These are phyloP conservation scores for Exsudoporus frostii DNA, from an alignment of 768 basidiomycete species.

Conservation along the genomic window DNA sequence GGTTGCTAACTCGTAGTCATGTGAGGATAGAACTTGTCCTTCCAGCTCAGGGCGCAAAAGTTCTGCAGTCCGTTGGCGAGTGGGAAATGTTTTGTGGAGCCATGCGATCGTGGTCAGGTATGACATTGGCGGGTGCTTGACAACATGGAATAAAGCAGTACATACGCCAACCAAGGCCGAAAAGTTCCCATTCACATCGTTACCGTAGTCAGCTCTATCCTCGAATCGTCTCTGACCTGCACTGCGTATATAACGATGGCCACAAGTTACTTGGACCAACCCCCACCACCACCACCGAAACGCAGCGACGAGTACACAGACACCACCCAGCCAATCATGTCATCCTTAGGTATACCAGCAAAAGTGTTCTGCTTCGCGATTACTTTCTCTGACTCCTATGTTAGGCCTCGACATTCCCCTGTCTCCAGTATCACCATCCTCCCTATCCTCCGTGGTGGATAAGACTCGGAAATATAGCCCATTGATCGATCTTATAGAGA, in stretches of 20 bases:
- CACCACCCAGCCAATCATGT: conserved; percentile 1
- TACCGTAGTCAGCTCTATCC: background rate
- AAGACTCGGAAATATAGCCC: conserved; percentile 74
- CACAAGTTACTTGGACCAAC: background rate
- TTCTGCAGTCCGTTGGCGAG: conserved; percentile 32
- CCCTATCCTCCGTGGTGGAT: conserved; percentile 33
- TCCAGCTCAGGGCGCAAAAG: conserved; percentile 33
- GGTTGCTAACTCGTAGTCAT: conserved; percentile 56
- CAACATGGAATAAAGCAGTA: background rate
- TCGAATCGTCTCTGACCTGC: background rate
- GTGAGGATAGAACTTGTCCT: conserved; percentile 27
- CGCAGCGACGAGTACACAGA: background rate
- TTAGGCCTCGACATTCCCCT: conserved; percentile 24
- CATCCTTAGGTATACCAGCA: conserved; percentile 25
- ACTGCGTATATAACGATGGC: conserved; percentile 3
- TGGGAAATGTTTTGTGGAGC: conserved; percentile 45
- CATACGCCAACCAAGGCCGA: background rate
- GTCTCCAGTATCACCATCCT: conserved; percentile 19
- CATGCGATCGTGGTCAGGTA: conserved; percentile 32
- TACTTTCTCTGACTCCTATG: conserved; percentile 17
- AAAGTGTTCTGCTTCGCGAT: background rate
- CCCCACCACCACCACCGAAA: conserved; percentile 23
- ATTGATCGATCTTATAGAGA: conserved; percentile 88
- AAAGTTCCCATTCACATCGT: background rate
- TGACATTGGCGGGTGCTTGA: conserved; percentile 16